Evolutionary conservation across 495 filamentous ascomycete species (phyloP).

Genomic region (Corynascus novoguineensis): DNA sequence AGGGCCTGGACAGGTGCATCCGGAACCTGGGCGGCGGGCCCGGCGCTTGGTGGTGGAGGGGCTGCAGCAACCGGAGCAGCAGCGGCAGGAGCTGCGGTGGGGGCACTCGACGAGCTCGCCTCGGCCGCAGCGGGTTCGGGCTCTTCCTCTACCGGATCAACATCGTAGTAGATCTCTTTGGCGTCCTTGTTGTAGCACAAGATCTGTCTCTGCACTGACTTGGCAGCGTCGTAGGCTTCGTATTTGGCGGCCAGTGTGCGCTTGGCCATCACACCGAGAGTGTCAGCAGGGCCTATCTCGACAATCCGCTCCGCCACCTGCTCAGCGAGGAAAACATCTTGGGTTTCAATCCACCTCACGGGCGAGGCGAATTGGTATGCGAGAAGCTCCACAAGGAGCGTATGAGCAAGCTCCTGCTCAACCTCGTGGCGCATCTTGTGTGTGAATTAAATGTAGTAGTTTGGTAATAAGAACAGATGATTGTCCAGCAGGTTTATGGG

Average conservation of each 20-base stretch:
- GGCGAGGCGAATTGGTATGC: conserved; percentile 99
- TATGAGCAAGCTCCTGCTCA: conserved; percentile 97
- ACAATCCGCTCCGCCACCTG: conserved; percentile 95
- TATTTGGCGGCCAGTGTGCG: conserved; percentile 95
- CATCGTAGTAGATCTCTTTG: conserved; percentile 99
- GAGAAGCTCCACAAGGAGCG: conserved; percentile 93
- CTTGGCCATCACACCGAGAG: conserved; percentile 96
- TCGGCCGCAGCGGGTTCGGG: conserved; percentile 52
- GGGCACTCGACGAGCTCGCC: conserved; percentile 38
- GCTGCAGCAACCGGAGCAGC: conserved; percentile 52
- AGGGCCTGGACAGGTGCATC: conserved; percentile 82
- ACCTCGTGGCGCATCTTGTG: conserved; percentile 89
- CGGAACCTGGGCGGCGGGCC: conserved; percentile 81
- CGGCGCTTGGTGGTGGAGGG: conserved; percentile 61
- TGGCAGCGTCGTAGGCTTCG: conserved; percentile 96
- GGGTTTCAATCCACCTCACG: conserved; percentile 98
- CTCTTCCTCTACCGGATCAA: conserved; percentile 92
- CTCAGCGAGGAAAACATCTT: conserved; percentile 97
- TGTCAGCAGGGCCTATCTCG: conserved; percentile 95
- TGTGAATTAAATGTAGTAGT: not conserved
- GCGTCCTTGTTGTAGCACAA: conserved; percentile 99
- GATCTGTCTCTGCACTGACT: conserved; percentile 92
- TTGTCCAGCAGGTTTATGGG: conserved; percentile 3
- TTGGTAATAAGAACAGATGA: not conserved
- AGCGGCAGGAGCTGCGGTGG: conserved; percentile 49